Evolutionary conservation across 306 rosid genomes (phyloP).

Genomic region (Citrullus colocynthis): DNA sequence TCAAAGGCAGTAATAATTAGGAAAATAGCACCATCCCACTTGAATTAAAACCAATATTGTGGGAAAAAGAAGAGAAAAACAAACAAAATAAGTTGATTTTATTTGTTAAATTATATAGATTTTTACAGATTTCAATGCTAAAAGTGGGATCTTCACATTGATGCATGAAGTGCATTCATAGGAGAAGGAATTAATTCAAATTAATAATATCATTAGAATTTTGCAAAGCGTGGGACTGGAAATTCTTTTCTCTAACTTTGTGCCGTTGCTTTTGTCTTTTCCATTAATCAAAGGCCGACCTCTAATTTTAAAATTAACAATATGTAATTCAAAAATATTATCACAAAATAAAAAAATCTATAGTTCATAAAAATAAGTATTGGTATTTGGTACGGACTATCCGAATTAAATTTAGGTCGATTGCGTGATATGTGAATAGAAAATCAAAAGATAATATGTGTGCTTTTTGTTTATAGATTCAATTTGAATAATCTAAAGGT

Average conservation of each 20-base stretch:
- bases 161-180: neutral
- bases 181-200: neutral
- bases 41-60: neutral
- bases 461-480: neutral
- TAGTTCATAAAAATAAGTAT: neutral
- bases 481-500: neutral
- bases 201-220: neutral
- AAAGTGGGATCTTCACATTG: neutral
- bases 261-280: neutral
- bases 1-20: neutral
- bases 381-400: neutral
- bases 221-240: neutral
- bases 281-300: constrained; percentile 4
- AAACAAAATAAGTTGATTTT: neutral
- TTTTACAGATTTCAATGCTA: neutral
- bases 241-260: neutral
- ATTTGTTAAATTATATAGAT: neutral
- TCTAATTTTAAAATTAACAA: neutral
- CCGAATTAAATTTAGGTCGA: neutral
- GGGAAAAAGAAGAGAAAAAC: neutral
- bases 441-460: neutral
- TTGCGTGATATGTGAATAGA: neutral
- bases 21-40: neutral
- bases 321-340: neutral
- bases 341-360: neutral